Conservation (phyloP, 2,329 filamentous ascomycete genomes). For the Penicillium sp. region DNA sequence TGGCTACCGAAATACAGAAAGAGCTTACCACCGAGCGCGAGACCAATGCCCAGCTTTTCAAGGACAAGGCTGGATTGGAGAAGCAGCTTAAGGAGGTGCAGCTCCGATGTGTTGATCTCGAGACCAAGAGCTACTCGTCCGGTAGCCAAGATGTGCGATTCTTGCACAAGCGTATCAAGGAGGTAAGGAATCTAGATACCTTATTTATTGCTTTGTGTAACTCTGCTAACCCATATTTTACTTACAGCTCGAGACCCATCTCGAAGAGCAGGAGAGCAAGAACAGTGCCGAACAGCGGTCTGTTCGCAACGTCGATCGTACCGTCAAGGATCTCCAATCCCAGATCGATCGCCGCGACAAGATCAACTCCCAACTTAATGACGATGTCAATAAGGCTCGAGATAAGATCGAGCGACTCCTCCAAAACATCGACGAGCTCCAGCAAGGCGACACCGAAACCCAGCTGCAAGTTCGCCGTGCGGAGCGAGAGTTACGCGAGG, state of each 20-base stretch:
- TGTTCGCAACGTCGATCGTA: conserved; percentile 86
- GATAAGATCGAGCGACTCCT: conserved; percentile 90
- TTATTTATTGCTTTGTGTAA: not conserved
- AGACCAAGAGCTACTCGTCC: conserved; percentile 94
- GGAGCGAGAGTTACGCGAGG: conserved; percentile 84
- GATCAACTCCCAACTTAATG: conserved; percentile 70
- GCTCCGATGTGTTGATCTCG: conserved; percentile 81
- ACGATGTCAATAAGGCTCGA: conserved; percentile 78
- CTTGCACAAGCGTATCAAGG: conserved; percentile 87
- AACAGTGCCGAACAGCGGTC: conserved; percentile 78
- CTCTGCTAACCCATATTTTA: conserved; percentile 19
- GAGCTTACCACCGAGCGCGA: conserved; percentile 86
- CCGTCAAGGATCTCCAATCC: conserved; percentile 84
- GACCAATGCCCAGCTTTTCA: conserved; percentile 71
- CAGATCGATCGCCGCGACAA: conserved; percentile 94
- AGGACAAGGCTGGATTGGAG: conserved; percentile 84
- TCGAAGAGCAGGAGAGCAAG: conserved; percentile 76
- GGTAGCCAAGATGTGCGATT: conserved; percentile 94
- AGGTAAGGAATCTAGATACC: conserved; percentile 57
- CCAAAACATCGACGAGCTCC: conserved; percentile 86
- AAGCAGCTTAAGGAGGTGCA: conserved; percentile 88
- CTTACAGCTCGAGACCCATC: conserved; percentile 73
- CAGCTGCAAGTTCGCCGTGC: conserved; percentile 79
- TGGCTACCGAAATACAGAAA: conserved; percentile 85
- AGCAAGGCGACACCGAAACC: conserved; percentile 74